Conservation (phyloP, 2,329 filamentous ascomycete species). For the Ophiosphaerella korrae region DNA sequence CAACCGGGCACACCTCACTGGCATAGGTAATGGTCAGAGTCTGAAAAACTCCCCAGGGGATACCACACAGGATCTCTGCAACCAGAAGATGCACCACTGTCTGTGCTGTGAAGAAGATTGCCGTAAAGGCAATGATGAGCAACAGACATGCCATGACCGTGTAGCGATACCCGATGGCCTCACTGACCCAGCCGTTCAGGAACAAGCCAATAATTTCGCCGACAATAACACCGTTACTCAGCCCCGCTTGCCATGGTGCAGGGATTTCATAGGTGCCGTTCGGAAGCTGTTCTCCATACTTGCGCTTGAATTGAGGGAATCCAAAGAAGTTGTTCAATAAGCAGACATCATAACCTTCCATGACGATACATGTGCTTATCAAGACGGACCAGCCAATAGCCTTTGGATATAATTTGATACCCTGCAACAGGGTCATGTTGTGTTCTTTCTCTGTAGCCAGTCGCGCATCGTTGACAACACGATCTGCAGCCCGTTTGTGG, state of each 20-base stretch:
- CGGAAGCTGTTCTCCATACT: conserved; percentile 50
- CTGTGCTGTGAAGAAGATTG: conserved; percentile 57
- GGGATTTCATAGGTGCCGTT: conserved; percentile 52
- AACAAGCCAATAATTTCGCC: conserved; percentile 55
- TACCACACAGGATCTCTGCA: conserved; percentile 55
- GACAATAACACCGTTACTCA: conserved; percentile 55
- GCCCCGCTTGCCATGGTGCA: conserved; percentile 54
- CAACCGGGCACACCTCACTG: conserved; percentile 70
- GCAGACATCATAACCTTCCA: conserved; percentile 88
- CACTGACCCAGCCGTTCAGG: conserved; percentile 54
- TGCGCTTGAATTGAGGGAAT: conserved; percentile 54
- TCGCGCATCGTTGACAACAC: conserved; percentile 49
- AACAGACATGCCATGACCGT: conserved; percentile 53
- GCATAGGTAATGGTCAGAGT: conserved; percentile 57
- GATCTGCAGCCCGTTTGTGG: conserved; percentile 37
- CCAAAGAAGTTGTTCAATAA: conserved; percentile 80
- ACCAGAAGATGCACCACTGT: conserved; percentile 51
- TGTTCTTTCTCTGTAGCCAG: conserved; percentile 56
- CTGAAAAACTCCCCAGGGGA: conserved; percentile 56
- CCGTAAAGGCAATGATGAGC: conserved; percentile 51
- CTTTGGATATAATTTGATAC: conserved; percentile 82
- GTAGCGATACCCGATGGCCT: conserved; percentile 54
- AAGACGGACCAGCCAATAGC: conserved; percentile 82
- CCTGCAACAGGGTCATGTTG: conserved; percentile 67
- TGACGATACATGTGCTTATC: conserved; percentile 88